Base-by-base conservation (phyloP, 176 grass and related monocot species). In the Oryza longistaminata region DNA sequence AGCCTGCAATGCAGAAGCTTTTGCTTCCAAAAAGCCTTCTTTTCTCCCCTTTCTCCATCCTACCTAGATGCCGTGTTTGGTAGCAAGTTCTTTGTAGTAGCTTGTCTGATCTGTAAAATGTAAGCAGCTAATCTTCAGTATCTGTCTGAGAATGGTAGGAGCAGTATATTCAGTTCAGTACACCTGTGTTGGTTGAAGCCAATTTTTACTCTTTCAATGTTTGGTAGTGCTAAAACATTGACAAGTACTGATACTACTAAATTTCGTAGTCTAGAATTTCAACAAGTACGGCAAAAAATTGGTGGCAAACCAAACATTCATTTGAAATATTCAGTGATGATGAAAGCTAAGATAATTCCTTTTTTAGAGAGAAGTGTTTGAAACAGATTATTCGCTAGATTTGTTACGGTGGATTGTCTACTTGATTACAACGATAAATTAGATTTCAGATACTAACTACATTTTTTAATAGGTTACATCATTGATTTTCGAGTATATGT, bases 51-150 rank as follows among this genome's bases (percentile, higher is more conserved):
- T 16, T 39, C 5, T 19, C 80, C 49, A 71, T 1, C 50, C 7
- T 45, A 14, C 27, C 21, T 79, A 22, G 8, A 67, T 80, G 64
- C 64, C 13, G 14, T 43, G 66, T 14, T 34, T 31, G 12, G 12
- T 7, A 26, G 22, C 68, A 43, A 80, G 24, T 29, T 72, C 40
- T 64, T 62, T 10, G 1, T 9, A 16, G 42, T 11, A 55, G 44
- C 39, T 9, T 72, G n/a, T 48, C 42, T 27, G 84, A 66, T 86
- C 76, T 80, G 68, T 13, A 64, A 64, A 26, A 19, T 11, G 58
- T 35, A 62, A 60, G 49, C 76, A 66, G 76, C 40, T 79, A 64
- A 33, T 37, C 27, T 84, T 17, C 64, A 84, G 31, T 68, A 21
- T 58, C 53, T 58, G 6, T 55, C 16, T 55, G 16, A 58, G 19